These are phyloP conservation scores for Galeopsis tetrahit DNA, from an alignment of 257 asterid species.

Conservation along the genomic window DNA sequence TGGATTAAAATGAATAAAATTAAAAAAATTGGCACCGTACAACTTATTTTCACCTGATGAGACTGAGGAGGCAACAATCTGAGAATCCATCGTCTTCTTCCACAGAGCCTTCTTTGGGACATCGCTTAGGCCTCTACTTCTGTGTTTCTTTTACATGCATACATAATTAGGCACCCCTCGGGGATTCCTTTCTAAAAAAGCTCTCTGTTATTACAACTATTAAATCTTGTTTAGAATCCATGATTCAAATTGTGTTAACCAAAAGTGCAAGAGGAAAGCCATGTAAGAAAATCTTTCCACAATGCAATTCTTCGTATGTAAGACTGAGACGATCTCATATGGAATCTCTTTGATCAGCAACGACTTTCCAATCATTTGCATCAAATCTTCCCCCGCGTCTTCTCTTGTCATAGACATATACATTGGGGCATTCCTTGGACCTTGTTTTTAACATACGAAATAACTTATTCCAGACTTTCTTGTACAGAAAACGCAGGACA, in stretches of 20 bases:
- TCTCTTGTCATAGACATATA: too few species aligned
- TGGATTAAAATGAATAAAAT: not conserved
- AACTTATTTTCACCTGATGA: constrained; percentile 15
- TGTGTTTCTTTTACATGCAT: not conserved
- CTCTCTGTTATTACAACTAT: not conserved
- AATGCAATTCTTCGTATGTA: too few species aligned
- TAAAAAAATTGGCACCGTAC: too few species aligned
- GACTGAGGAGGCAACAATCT: not conserved
- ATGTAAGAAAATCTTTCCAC: not conserved
- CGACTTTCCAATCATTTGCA: too few species aligned
- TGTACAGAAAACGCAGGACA: too few species aligned
- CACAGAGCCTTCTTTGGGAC: not conserved
- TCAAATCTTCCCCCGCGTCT: too few species aligned
- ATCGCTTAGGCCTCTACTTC: not conserved
- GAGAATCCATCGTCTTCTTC: not conserved
- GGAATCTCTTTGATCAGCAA: too few species aligned
- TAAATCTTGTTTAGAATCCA: not conserved
- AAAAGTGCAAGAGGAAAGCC: not conserved
- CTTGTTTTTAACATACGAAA: too few species aligned
- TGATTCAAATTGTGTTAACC: not conserved
- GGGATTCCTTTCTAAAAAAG: not conserved
- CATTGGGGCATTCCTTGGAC: too few species aligned
- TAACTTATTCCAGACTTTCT: too few species aligned
- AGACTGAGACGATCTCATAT: too few species aligned
- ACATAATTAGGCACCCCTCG: not conserved